These are phyloP conservation scores for Fagopyrum esculentum DNA, from an alignment of 148 eudicot species.

Conservation along the genomic window DNA sequence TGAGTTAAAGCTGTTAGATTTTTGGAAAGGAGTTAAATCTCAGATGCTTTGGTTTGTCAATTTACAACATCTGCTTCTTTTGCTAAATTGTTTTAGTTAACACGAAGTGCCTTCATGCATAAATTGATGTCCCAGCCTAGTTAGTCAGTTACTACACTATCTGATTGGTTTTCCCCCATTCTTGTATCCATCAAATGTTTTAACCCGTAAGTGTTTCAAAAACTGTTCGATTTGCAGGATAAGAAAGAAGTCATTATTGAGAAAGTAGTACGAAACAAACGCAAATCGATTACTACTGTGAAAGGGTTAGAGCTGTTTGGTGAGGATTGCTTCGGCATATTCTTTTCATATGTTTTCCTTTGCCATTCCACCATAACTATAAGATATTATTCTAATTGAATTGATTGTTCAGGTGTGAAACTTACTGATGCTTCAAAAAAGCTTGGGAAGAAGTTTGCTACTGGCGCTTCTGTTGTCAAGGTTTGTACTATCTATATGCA, in stretches of 20 bases:
- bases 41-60: background rate
- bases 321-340: constrained; percentile 19
- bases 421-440: constrained; percentile 95
- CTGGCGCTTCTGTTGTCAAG: constrained; percentile 97
- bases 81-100: background rate
- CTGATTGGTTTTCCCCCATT: background rate
- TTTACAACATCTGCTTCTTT: background rate
- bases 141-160: background rate
- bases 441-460: constrained; percentile 97
- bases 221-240: constrained; percentile 35
- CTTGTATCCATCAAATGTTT: background rate
- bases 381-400: background rate
- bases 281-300: constrained; percentile 89
- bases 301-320: constrained; percentile 92
- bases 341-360: constrained; percentile 2
- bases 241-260: constrained; percentile 82
- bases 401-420: constrained; percentile 48
- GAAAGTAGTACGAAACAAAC: constrained; percentile 87
- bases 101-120: background rate
- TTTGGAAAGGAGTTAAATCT: background rate
- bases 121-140: background rate
- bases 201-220: background rate
- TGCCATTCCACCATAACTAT: background rate
- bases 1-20: background rate
- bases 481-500: constrained; percentile 21